phyloP scores from a whole-genome alignment of 345 rosid genomes.

The Murraya koenigii region DNA sequence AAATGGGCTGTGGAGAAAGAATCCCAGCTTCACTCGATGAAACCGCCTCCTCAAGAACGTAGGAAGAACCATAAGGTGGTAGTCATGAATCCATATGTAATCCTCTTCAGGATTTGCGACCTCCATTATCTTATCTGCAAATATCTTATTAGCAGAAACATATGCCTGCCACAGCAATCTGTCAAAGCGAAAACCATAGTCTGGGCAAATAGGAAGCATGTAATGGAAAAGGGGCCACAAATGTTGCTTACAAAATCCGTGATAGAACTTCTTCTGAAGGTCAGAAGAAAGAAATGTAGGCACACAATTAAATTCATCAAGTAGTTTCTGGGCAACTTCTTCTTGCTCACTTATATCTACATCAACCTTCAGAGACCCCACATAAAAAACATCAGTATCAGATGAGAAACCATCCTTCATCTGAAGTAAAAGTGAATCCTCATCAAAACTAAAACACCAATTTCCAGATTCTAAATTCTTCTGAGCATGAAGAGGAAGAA shows the following conservation, averaged over 20 bases:
- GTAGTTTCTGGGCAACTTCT: constrained; percentile 36
- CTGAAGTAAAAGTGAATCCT: constrained; percentile 40
- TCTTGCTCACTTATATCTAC: constrained; percentile 43
- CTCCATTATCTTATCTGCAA: constrained; percentile 46
- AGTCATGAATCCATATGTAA: constrained; percentile 53
- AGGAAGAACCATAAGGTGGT: constrained; percentile 52
- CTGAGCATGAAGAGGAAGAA: constrained; percentile 42
- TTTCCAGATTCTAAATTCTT: constrained; percentile 34
- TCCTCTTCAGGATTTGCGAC: constrained; percentile 43
- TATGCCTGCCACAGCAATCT: constrained; percentile 44
- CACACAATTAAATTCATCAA: constrained; percentile 42
- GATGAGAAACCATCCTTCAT: constrained; percentile 42
- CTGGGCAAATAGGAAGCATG: constrained; percentile 49
- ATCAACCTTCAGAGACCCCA: constrained; percentile 42
- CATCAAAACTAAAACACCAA: constrained; percentile 35
- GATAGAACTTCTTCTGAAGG: constrained; percentile 40
- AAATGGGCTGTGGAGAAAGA: constrained; percentile 52
- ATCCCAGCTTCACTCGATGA: constrained; percentile 46
- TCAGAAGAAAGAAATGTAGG: constrained; percentile 48
- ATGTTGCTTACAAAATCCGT: constrained; percentile 47
- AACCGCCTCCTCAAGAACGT: constrained; percentile 42
- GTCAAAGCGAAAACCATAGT: constrained; percentile 41
- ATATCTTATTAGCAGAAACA: constrained; percentile 48
- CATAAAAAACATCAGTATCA: constrained; percentile 37
- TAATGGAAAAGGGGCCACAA: constrained; percentile 54